Conservation (phyloP, 208 protist genomes). For the Porcisia hertigi region DNA sequence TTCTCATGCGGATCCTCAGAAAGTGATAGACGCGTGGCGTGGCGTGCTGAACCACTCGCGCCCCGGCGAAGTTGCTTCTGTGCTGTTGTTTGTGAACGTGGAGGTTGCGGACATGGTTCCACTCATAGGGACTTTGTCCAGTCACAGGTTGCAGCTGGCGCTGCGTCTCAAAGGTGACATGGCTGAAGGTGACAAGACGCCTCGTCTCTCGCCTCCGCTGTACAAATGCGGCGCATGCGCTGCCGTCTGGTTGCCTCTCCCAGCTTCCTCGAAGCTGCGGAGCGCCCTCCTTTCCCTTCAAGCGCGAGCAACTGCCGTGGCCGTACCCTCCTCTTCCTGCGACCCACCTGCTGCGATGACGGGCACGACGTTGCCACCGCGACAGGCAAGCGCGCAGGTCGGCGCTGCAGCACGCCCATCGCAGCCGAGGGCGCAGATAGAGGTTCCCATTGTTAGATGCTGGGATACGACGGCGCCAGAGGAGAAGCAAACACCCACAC, state of each 20-base stretch:
- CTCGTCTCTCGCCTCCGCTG: neutral
- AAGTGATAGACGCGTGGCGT: constrained; percentile 12
- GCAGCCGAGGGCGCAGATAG: neutral
- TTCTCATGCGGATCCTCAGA: neutral
- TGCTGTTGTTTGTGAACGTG: constrained; percentile 7
- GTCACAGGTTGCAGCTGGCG: neutral
- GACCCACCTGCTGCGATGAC: neutral
- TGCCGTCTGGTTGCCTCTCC: neutral
- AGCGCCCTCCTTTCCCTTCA: neutral
- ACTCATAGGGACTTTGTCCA: neutral
- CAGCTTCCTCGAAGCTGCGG: neutral
- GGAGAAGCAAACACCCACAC: neutral
- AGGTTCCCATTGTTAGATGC: constrained; percentile 1
- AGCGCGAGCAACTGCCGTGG: neutral
- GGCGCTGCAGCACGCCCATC: neutral
- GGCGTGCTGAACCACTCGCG: constrained; percentile 1
- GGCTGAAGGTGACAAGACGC: neutral
- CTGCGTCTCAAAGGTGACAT: neutral
- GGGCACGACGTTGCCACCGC: neutral
- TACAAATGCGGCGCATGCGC: neutral
- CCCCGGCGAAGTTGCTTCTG: constrained; percentile 4
- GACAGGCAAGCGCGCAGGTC: neutral
- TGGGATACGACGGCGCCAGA: neutral
- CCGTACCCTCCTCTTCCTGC: neutral
- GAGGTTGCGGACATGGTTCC: neutral